These are phyloP conservation scores for Eimeria praecox DNA, from an alignment of 169 alveolate species.

Conservation along the genomic window DNA sequence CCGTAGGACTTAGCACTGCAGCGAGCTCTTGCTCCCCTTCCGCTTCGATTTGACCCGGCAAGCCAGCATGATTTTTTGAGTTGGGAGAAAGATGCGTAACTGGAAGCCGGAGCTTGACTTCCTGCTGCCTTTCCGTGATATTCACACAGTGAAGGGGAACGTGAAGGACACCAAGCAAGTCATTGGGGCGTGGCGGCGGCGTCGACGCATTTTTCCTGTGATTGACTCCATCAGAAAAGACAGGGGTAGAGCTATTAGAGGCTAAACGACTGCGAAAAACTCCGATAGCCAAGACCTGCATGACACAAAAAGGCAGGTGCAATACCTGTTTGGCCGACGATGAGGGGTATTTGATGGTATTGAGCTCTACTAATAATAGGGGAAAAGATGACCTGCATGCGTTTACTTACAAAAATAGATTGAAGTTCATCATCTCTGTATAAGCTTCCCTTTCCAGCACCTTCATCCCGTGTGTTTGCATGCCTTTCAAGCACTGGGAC, in stretches of 20 bases:
- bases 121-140: conserved; percentile 39
- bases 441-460: not conserved
- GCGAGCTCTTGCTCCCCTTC: conserved; percentile 52
- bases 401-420: conserved; percentile 14
- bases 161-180: conserved; percentile 62
- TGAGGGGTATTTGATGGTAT: not conserved
- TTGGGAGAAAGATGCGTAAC: not conserved
- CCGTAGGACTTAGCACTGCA: conserved; percentile 32
- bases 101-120: conserved; percentile 66
- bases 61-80: not conserved
- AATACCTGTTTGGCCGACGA: not conserved
- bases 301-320: not conserved
- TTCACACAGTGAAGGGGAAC: conserved; percentile 54
- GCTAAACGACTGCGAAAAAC: not conserved
- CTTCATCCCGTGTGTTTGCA: not conserved
- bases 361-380: not conserved
- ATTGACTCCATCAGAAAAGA: not conserved
- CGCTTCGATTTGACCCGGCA: not conserved
- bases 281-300: conserved; percentile 61
- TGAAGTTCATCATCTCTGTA: not conserved
- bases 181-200: conserved; percentile 42
- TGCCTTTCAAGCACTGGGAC: conserved; percentile 53
- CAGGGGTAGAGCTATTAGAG: not conserved
- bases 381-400: not conserved
- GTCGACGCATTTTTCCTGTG: conserved; percentile 15